phyloP scores from a whole-genome alignment of 2,329 filamentous ascomycete genomes.

The Xylaria sp. region DNA sequence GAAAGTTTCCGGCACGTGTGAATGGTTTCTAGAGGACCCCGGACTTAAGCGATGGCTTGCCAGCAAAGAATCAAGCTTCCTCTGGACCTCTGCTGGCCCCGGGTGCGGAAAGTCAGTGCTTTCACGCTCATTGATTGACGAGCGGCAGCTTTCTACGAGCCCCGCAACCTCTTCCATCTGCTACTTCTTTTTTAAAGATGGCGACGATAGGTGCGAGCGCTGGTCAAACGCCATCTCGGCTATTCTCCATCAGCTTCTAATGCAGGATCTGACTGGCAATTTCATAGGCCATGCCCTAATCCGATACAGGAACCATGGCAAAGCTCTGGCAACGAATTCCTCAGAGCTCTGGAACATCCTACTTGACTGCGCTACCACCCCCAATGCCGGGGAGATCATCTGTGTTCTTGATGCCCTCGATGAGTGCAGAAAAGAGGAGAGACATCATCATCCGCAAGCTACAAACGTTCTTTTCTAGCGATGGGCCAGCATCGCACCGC shows the following conservation, averaged over 20 bases:
- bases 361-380: neutral
- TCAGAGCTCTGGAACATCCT: conserved; percentile 8
- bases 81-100: conserved; percentile 16
- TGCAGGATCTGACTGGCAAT: neutral
- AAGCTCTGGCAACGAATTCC: neutral
- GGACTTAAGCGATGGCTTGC: neutral
- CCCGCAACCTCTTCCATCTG: neutral
- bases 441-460: neutral
- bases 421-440: neutral
- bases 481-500: neutral
- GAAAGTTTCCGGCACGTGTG: conserved; percentile 7
- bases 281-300: neutral
- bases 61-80: neutral
- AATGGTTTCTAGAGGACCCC: conserved; percentile 2
- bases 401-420: conserved; percentile 14
- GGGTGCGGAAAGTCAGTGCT: conserved; percentile 18
- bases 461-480: neutral
- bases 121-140: conserved; percentile 5
- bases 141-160: neutral
- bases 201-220: neutral
- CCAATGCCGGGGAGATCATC: conserved; percentile 1
- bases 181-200: conserved; percentile 19
- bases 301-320: neutral
- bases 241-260: conserved; percentile 13
- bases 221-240: neutral